Base-by-base conservation (phyloP, 2,329 filamentous ascomycete genomes). In the Pseudocercospora fuligena region DNA sequence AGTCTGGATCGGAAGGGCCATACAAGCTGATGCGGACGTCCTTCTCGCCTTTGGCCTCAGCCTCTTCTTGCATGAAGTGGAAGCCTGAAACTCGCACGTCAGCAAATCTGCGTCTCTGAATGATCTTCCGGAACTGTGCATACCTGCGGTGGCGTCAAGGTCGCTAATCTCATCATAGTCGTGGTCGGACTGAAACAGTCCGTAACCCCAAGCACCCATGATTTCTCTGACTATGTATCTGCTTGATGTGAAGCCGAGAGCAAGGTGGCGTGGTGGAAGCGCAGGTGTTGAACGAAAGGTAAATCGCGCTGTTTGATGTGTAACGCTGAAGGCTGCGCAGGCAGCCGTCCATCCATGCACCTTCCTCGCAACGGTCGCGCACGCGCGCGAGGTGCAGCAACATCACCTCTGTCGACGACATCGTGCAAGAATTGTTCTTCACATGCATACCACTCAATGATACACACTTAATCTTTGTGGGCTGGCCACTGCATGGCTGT, bases 121-220 rank as follows among this genome's bases (percentile, higher is more conserved):
- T 5, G 16, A 46, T 25, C 5, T 21, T 16, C 16, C 47, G 2
- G n/a, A 2, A 51, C 9, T 25, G 47, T 51, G 5, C 47, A 51
- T 51, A 51, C 47, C 47, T 11, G 47, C 47, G 12, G 36, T 16
- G 14, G 27, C n/a, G 19, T 27, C 6, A 25, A 68, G 54, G 0
- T 57, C 61, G 7, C 11, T 19, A 16, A 66, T 29, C 8, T 5
- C 7, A 29, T 68, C 67, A 33, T 43, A 43, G 31, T 71, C 69
- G 23, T 63, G 47, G 21, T 71, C 69, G 9, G 67, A 69, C 25
- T 71, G 61, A 60, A 71, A 68, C 11, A 69, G 60, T n/a, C 65
- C 60, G 9, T 62, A 58, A 21, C 69, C 66, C 65, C 65, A 68
- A 21, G 36, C 40, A 11, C 69, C 69, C 69, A 71, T 71, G 36